Conservation (phyloP, 2,329 filamentous ascomycete species). For the Aspergillus felis region DNA sequence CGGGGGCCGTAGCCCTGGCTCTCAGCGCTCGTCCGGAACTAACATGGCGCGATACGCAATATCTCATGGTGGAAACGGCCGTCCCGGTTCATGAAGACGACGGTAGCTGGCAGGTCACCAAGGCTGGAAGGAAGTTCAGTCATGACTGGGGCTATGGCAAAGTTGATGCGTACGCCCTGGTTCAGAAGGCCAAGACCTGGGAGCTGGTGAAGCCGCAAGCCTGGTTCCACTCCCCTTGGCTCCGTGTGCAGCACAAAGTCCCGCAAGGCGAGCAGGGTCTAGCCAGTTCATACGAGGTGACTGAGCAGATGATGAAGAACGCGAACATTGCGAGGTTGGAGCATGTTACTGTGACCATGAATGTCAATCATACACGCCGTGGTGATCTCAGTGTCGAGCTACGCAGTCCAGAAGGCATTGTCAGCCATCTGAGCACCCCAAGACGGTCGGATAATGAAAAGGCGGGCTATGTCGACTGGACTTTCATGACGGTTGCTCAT, state of each 20-base stretch:
- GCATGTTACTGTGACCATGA: slow-evolving; percentile 98
- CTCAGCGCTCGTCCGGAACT: slow-evolving; percentile 81
- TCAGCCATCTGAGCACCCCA: slow-evolving; percentile 77
- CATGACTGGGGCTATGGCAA: slow-evolving; percentile 97
- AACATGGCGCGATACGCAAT: slow-evolving; percentile 92
- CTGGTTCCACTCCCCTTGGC: slow-evolving; percentile 91
- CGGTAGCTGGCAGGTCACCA: slow-evolving; percentile 76
- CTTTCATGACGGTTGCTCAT: slow-evolving; percentile 97
- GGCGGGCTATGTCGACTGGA: slow-evolving; percentile 87
- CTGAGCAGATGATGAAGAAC: slow-evolving; percentile 69
- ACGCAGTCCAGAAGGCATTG: slow-evolving; percentile 73
- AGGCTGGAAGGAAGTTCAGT: slow-evolving; percentile 80
- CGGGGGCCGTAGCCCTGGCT: slow-evolving; percentile 85
- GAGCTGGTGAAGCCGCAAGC: slow-evolving; percentile 88
- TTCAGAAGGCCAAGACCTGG: slow-evolving; percentile 82
- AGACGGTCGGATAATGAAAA: slow-evolving; percentile 64
- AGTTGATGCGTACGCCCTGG: slow-evolving; percentile 79
- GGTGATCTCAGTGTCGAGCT: slow-evolving; percentile 92
- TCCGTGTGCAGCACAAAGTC: slow-evolving; percentile 80
- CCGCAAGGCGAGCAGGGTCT: slow-evolving; percentile 81
- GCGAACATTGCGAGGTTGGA: slow-evolving; percentile 85
- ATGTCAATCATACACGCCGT: slow-evolving; percentile 78
- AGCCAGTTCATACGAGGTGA: slow-evolving; percentile 76
- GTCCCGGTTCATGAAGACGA: slow-evolving; percentile 71
- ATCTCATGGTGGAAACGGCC: slow-evolving; percentile 79